Conservation (phyloP, 495 filamentous ascomycete species). For the Aspergillus cavernicola region DNA sequence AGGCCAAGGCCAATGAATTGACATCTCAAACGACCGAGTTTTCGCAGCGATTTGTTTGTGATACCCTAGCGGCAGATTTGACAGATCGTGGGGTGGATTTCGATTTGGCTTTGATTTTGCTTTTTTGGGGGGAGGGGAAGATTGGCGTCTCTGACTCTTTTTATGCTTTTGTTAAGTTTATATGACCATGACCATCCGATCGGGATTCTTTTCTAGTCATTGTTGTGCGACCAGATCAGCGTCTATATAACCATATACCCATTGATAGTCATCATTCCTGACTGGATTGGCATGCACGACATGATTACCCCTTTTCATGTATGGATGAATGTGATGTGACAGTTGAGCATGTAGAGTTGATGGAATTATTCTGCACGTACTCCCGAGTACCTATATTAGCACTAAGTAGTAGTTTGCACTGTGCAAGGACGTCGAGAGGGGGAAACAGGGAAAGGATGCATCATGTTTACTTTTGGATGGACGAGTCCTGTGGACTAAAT, state of each 20-base stretch:
- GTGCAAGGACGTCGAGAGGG: no score
- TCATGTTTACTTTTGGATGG: neutral
- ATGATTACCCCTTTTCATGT: neutral
- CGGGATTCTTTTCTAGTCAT: neutral
- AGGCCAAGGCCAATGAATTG: slow-evolving; percentile 8
- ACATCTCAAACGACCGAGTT: neutral
- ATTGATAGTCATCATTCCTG: neutral
- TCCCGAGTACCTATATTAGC: no score
- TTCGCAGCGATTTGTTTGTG: slow-evolving; percentile 2
- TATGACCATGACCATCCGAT: no score
- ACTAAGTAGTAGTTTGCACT: no score
- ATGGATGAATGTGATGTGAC: no score
- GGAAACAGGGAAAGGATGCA: neutral
- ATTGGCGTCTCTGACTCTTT: no score
- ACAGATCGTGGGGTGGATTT: slow-evolving; percentile 15
- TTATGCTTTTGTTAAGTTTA: slow-evolving; percentile 6
- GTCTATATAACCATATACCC: slow-evolving; percentile 10
- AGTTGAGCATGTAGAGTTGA: no score
- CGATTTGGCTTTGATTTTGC: neutral
- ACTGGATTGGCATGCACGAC: neutral
- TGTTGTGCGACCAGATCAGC: slow-evolving; percentile 5
- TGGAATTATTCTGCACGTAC: no score
- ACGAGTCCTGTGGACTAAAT: neutral
- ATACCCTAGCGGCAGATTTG: slow-evolving; percentile 16
- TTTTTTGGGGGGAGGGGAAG: no score